phyloP scores from a whole-genome alignment of 208 protist genomes.

The Naegleria gruberi region DNA sequence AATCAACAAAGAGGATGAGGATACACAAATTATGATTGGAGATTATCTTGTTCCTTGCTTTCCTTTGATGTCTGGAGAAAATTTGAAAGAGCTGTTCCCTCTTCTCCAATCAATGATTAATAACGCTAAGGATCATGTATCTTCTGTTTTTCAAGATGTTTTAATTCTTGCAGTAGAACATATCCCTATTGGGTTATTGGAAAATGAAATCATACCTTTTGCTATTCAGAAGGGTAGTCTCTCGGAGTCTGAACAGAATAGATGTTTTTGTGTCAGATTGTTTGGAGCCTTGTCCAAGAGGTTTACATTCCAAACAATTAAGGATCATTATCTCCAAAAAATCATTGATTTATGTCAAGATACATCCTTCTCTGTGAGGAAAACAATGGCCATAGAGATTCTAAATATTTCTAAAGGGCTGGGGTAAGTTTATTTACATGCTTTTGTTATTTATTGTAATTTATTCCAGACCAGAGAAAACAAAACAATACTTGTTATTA shows the following conservation, averaged over 20 bases:
- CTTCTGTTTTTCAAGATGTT: neutral
- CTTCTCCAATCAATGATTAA: constrained; percentile 5
- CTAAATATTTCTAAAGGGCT: neutral
- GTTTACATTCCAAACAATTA: neutral
- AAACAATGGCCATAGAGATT: constrained; percentile 3
- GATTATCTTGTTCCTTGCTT: neutral
- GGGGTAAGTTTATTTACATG: neutral
- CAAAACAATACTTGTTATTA: neutral
- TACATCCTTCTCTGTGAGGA: neutral
- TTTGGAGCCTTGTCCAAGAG: neutral
- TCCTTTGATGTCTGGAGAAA: neutral
- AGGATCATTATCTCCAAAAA: neutral
- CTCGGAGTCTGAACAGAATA: neutral
- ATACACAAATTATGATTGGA: neutral
- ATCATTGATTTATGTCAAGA: neutral
- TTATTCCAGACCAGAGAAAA: neutral
- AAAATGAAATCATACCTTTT: neutral
- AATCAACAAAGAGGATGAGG: neutral
- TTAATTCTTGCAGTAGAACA: neutral
- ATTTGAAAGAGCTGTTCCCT: neutral
- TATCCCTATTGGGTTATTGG: neutral
- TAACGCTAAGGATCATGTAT: neutral
- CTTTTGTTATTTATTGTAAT: neutral
- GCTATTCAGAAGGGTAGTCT: neutral
- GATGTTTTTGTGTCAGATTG: neutral